Evolutionary conservation across 1,284 basidiomycete genomes (phyloP).

Genomic region (Apiotrichum mycotoxinovorans): DNA sequence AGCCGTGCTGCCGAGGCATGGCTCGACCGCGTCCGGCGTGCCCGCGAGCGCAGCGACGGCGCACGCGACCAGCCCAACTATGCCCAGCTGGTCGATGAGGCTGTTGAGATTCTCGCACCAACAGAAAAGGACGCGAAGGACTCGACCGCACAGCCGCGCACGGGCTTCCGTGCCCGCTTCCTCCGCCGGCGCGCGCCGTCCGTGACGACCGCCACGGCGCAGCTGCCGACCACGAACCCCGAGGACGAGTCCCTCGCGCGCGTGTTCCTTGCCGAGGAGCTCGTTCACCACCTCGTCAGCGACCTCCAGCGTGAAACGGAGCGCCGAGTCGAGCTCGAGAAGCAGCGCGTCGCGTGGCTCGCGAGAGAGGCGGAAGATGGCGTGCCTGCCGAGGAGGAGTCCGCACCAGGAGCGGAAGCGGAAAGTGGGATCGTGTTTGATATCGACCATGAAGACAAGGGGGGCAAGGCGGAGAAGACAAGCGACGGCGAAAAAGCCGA

Average conservation of each 20-base stretch:
- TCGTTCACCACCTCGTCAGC: conserved; percentile 59
- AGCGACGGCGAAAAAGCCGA: conserved; percentile 1
- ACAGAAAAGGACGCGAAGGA: not conserved
- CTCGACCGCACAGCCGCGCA: not conserved
- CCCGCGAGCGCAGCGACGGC: conserved; percentile 33
- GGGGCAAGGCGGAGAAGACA: conserved; percentile 4
- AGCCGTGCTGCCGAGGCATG: conserved; percentile 38
- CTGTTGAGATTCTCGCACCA: conserved; percentile 63
- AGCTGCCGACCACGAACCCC: conserved; percentile 1
- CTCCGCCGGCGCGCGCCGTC: conserved; percentile 3
- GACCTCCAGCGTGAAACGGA: conserved; percentile 66
- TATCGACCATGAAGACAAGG: conserved; percentile 6
- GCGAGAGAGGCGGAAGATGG: conserved; percentile 41
- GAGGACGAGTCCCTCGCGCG: conserved; percentile 54
- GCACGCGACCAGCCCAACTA: conserved; percentile 33
- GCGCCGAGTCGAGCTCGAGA: conserved; percentile 58
- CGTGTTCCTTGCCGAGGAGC: conserved; percentile 59
- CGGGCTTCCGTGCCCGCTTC: conserved; percentile 4
- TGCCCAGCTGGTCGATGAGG: conserved; percentile 52
- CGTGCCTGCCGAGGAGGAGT: conserved; percentile 13
- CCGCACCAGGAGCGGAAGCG: conserved; percentile 9
- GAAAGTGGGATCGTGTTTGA: conserved; percentile 5
- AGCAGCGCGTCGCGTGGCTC: conserved; percentile 47
- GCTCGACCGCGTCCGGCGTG: conserved; percentile 43
- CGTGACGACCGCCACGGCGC: not conserved